phyloP scores from a whole-genome alignment of 768 basidiomycete genomes.

The Gloeopeniophorella convolvens region DNA sequence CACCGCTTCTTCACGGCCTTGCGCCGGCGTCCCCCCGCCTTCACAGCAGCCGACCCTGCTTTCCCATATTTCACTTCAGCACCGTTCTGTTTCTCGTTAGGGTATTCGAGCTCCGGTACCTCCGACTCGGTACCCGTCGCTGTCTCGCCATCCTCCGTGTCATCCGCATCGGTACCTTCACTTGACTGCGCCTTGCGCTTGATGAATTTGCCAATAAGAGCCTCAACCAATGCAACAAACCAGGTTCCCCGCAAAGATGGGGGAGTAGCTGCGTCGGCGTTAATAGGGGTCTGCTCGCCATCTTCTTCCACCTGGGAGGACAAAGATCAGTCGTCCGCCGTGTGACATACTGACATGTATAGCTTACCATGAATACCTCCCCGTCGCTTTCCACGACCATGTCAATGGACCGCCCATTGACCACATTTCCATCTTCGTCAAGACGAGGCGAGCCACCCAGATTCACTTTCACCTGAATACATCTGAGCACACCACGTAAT shows the following conservation, averaged over 20 bases:
- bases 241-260: slow-evolving; percentile 65
- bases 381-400: slow-evolving; percentile 71
- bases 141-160: slow-evolving; percentile 37
- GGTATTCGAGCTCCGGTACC: slow-evolving; percentile 33
- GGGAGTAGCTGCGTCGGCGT: slow-evolving; percentile 40
- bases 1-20: slow-evolving; percentile 49
- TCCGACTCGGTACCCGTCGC: slow-evolving; percentile 41
- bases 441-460: slow-evolving; percentile 44
- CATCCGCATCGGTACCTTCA: slow-evolving; percentile 7
- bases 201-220: slow-evolving; percentile 23
- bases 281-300: slow-evolving; percentile 43
- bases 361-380: slow-evolving; percentile 68
- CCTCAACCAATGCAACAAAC: slow-evolving; percentile 48
- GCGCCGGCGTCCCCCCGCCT: slow-evolving; percentile 59
- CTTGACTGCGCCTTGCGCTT: slow-evolving; percentile 13
- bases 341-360: neutral
- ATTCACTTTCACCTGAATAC: slow-evolving; percentile 60
- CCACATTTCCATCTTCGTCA: slow-evolving; percentile 51
- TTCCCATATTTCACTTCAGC: slow-evolving; percentile 25
- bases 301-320: slow-evolving; percentile 49
- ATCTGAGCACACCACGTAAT: neutral
- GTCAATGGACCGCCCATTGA: slow-evolving; percentile 53
- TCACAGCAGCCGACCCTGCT: slow-evolving; percentile 37
- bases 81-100: slow-evolving; percentile 27
- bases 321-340: slow-evolving; percentile 6